These are phyloP conservation scores for Pseudogymnoascus sp. DNA, from an alignment of 2,329 filamentous ascomycete species.

Conservation along the genomic window DNA sequence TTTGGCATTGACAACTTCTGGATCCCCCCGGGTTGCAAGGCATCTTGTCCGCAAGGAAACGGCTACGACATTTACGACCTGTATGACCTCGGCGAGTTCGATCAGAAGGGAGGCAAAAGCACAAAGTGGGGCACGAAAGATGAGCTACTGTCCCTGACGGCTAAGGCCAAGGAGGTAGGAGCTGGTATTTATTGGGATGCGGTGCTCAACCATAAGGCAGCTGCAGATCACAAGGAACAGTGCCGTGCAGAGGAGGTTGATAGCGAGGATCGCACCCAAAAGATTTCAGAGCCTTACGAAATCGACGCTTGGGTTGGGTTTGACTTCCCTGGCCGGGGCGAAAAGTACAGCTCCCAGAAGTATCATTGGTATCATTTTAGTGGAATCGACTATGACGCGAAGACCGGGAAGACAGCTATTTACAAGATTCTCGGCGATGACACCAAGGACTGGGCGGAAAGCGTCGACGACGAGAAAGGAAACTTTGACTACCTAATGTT, in stretches of 20 bases:
- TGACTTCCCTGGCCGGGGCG: constrained; percentile 52
- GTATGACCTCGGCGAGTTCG: constrained; percentile 63
- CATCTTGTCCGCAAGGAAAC: constrained; percentile 50
- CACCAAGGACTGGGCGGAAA: constrained; percentile 54
- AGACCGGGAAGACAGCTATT: constrained; percentile 47
- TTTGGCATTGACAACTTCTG: constrained; percentile 56
- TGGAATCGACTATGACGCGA: constrained; percentile 57
- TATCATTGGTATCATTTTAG: constrained; percentile 62
- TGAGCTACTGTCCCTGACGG: constrained; percentile 46
- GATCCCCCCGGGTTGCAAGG: constrained; percentile 66
- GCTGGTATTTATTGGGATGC: constrained; percentile 60
- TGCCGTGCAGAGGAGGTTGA: constrained; percentile 58
- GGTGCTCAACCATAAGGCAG: constrained; percentile 65
- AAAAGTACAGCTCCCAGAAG: constrained; percentile 50
- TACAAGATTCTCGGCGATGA: constrained; percentile 54
- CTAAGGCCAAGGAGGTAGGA: constrained; percentile 41
- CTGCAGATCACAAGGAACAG: constrained; percentile 55
- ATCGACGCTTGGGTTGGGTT: constrained; percentile 63
- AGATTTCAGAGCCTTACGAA: constrained; percentile 46
- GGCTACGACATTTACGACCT: constrained; percentile 65
- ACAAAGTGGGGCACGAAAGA: constrained; percentile 64
- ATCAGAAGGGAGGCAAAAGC: constrained; percentile 52
- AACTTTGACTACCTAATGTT: constrained; percentile 69
- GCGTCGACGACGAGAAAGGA: constrained; percentile 48
- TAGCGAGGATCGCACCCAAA: constrained; percentile 46